phyloP scores from a whole-genome alignment of 2,329 filamentous ascomycete species.

The Rosellinia necatrix region DNA sequence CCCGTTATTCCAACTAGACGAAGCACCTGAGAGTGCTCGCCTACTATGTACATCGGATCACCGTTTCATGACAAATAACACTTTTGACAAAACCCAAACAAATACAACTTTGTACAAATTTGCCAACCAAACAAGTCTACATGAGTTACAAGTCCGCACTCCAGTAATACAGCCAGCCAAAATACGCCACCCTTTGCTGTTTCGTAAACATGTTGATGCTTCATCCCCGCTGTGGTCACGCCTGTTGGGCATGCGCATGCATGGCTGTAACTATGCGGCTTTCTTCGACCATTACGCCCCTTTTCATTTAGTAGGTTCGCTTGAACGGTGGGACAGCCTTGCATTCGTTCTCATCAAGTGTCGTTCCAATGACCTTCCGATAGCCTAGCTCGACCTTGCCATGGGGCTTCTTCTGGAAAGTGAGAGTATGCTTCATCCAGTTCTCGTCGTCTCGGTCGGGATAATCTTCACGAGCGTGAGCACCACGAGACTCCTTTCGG shows the following conservation, averaged over 20 bases:
- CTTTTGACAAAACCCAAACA: constrained; percentile 19
- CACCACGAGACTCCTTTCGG: constrained; percentile 95
- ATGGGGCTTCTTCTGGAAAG: constrained; percentile 92
- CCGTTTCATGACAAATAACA: neutral
- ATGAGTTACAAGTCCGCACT: constrained; percentile 34
- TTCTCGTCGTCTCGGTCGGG: constrained; percentile 93
- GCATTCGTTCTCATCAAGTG: constrained; percentile 94
- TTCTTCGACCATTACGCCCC: constrained; percentile 13
- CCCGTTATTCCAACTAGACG: too few relatives aligned
- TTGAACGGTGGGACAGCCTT: constrained; percentile 96
- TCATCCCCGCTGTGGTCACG: constrained; percentile 17
- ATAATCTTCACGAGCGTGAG: constrained; percentile 95
- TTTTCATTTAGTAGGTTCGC: constrained; percentile 73
- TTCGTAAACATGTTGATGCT: constrained; percentile 21
- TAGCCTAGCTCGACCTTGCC: constrained; percentile 85
- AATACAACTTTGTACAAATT: constrained; percentile 39
- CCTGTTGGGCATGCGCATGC: constrained; percentile 29
- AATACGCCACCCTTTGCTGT: constrained; percentile 22
- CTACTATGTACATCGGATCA: neutral
- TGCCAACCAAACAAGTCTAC: constrained; percentile 31
- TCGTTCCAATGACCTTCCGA: constrained; percentile 79
- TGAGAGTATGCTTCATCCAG: constrained; percentile 99
- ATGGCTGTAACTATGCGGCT: constrained; percentile 19
- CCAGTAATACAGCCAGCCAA: constrained; percentile 17
- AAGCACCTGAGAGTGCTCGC: neutral